Evolutionary conservation across 768 basidiomycete species (phyloP), one percentile per base, ranked within the genome.

Genomic region (Hysterangium stoloniferum): DNA sequence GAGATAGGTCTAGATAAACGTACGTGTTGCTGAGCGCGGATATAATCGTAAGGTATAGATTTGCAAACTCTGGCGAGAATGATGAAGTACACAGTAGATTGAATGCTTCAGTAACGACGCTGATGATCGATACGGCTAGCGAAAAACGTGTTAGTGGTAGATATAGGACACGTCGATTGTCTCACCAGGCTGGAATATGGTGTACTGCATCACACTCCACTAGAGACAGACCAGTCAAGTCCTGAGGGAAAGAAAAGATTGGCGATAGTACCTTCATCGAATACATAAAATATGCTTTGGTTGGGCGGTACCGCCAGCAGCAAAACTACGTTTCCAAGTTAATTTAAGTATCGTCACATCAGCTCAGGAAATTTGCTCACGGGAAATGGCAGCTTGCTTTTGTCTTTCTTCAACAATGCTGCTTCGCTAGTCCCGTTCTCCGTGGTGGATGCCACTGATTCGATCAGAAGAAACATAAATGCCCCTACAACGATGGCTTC

Each of bases 201-300:
- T 80, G 61, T 91, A 95, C 75, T 96, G 93, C 53, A 96, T 67
- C 4, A 95, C 91, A 35, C 77, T 71, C 88, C 90, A 94, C 79
- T 42, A 12, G 24, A 12, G 22, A 17, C 15, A 15, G 22, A 25
- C 28, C n/a, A n/a, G n/a, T 24, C 12, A 22, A 25, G 41, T 6
- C 6, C 4, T 4, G 2, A 11, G 19, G 22, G 15, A 3, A 22
- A 15, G 2, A 12, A 4, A 22, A 42, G 2, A 13, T 9, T 22
- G 41, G 29, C 24, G 24, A 20, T 25, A 11, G 33, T 22, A 42
- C 41, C 24, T 89, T 90, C 62, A 90, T 66, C 7, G 86, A 82
- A 60, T 90, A 83, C 80, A 94, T 87, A 62, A 95, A 95, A 66
- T 94, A 91, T 2, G 79, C 82, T 71, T 89, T 91, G 13, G 86